Evolutionary conservation across 169 alveolate genomes (phyloP), one percentile per base, ranked within the genome.

Genomic region (Cyclospora cayetanensis): DNA sequence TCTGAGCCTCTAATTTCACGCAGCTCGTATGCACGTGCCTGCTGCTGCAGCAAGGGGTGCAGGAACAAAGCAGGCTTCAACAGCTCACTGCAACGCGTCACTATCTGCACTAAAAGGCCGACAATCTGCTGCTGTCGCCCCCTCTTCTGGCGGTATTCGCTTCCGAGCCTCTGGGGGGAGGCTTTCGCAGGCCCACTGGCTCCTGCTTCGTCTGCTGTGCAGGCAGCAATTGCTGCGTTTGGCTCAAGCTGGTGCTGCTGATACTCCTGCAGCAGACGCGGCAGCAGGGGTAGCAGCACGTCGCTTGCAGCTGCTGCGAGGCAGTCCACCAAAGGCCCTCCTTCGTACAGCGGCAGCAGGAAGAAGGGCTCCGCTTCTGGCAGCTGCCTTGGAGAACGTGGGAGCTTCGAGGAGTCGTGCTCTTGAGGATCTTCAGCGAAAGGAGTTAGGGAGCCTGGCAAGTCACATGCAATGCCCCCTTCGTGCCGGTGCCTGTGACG

Each of bases 251-350:
- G 86, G 66, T 76, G 86, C 65, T 76, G 86, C 86, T 76, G 86
- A n/a, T 76, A 65, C 86, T 76, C 63, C 65, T 83, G 77, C 53
- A 83, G 80, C 53, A 83, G 79, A 27, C 74, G 65, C 0, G 90
- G 90, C 55, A 83, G 66, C 43, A 60, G 55, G 20, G 53, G 43
- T 46, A 60, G 66, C 65, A 83, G 39, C 80, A 60, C 37, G 37
- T 83, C 90, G 66, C 90, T 83, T 53, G 90, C 80, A 29, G 90
- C 90, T 41, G 90, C 90, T 9, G 90, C 79, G 68, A 83, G 65
- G 46, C 74, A 9, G 41, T 83, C 90, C 27, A 83, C 90, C 4
- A 27, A 9, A 11, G 90, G 90, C 0, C 90, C 90, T 53, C 66
- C 80, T 31, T 83, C 80, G 80, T 83, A 60, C 35, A 83, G 90